A percentile compares a stretch with the other conserved stretches of the same genome.
These are phyloP conservation scores for Lanmaoa pseudosensibilis DNA, from an alignment of 768 basidiomycete genomes.

Conservation along the genomic window DNA sequence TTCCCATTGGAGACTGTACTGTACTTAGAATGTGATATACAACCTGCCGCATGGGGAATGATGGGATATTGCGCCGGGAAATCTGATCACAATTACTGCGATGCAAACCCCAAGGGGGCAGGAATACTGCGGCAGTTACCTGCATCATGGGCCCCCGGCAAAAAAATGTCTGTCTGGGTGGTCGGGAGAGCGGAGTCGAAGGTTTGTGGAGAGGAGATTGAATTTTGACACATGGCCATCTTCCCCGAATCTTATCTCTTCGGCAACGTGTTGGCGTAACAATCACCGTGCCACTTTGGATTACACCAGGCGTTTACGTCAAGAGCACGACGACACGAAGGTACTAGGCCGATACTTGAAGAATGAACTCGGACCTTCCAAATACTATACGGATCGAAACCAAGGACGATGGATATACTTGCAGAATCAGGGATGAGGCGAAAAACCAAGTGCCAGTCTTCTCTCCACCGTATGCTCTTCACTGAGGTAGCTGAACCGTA, in stretches of 20 bases:
- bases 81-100: too few relatives aligned
- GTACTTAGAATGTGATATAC: too few relatives aligned
- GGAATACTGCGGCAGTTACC: too few relatives aligned
- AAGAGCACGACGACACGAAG: not conserved
- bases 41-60: too few relatives aligned
- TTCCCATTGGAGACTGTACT: too few relatives aligned
- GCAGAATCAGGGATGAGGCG: not conserved
- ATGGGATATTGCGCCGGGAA: too few relatives aligned
- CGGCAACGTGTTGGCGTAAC: not conserved
- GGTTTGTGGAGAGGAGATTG: not conserved
- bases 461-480: not conserved
- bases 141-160: too few relatives aligned
- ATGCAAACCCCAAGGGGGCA: too few relatives aligned
- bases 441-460: not conserved
- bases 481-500: slow-evolving; percentile 15
- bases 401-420: not conserved
- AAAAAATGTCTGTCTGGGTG: not conserved
- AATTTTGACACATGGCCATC: not conserved
- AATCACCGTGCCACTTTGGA: not conserved
- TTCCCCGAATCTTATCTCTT: not conserved
- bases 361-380: not conserved
- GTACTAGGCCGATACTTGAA: not conserved
- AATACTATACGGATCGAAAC: not conserved
- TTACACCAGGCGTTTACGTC: not conserved
- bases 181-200: not conserved